Evolutionary conservation across 805 yeast species (phyloP).

Genomic region (Nakazawaea ambrosiae): DNA sequence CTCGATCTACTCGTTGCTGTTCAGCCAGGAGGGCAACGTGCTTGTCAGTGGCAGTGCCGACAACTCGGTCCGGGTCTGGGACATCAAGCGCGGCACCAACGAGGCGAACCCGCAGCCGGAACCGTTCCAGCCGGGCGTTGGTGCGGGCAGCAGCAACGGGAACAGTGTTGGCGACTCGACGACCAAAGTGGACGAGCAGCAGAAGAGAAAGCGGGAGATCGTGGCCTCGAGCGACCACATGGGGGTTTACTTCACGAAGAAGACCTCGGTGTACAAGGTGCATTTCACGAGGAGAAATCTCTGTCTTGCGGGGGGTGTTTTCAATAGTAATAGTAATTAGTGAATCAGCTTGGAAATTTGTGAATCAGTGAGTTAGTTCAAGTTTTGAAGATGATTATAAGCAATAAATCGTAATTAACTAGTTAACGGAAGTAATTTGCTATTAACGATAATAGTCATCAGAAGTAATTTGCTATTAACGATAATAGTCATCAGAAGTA

Average conservation of each 20-base stretch:
- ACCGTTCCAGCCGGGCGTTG: slow-evolving; percentile 32
- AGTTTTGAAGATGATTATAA: no score
- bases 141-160: background rate
- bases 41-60: slow-evolving; percentile 92
- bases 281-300: slow-evolving; percentile 87
- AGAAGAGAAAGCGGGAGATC: slow-evolving; percentile 54
- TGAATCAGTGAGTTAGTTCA: no score
- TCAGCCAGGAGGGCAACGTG: slow-evolving; percentile 82
- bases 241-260: slow-evolving; percentile 90
- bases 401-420: background rate
- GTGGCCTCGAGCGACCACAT: slow-evolving; percentile 85
- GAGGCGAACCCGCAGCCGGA: slow-evolving; percentile 79
- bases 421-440: no score
- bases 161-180: slow-evolving; percentile 9
- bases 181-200: slow-evolving; percentile 30
- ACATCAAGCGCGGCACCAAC: slow-evolving; percentile 74
- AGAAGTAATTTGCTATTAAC: no score
- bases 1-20: slow-evolving; percentile 77
- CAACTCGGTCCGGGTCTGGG: slow-evolving; percentile 93
- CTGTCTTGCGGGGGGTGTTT: slow-evolving; percentile 91
- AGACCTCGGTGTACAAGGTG: slow-evolving; percentile 89
- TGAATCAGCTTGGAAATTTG: no score
- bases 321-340: slow-evolving; percentile 25
- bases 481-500: no score
- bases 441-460: no score